Base-by-base conservation (phyloP, 805 yeast species). In the Candida namnaoensis region DNA sequence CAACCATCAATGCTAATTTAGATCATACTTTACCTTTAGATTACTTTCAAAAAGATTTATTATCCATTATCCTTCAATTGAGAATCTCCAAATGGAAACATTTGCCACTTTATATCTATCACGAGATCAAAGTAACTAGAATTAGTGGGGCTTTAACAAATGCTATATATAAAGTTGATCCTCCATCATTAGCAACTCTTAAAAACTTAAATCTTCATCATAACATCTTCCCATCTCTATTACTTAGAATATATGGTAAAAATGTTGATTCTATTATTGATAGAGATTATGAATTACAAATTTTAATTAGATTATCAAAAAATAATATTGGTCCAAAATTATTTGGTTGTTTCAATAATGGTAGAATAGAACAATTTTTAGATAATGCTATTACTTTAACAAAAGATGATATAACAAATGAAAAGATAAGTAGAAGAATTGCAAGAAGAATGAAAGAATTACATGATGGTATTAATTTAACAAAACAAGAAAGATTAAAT, bases 381-480 rank as follows among this genome's bases (percentile, higher is more conserved):
- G 86, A 82, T 41, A 83, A 91, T 44, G 91, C 95, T 19, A 67
- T 74, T 41, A 82, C 98, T 1, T 71, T 93, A 51, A 78, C 80
- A 33, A 82, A 78, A 48, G 70, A 74, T 7, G 87, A 86, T 50
- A 76, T 93, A 39, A 72, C 95, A 57, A 79, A 80, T 47, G 79
- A 87, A 47, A 80, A 78, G 27, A 80, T 85, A 15, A 78, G 88
- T 38, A 80, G 82, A 48, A 83, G 86, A 68, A 82, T 93, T 48
- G 97, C 96, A 12, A 79, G 95, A 68, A 81, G 99, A 67, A 93
- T 93, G 98, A 82, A 90, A 55, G 97, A 93, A 51, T 70, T 93
- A 42, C 99, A 93, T 57, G 71, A 71, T 43, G 90, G 91, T 53
- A 80, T 93, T 19, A 78, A 76, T 12, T 64, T 93, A 40, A 72